Percentiles rank a stretch among this genome's conserved stretches.
phyloP scores from a whole-genome alignment of 2,329 filamentous ascomycete genomes.

The Hypoxylon sp. region DNA sequence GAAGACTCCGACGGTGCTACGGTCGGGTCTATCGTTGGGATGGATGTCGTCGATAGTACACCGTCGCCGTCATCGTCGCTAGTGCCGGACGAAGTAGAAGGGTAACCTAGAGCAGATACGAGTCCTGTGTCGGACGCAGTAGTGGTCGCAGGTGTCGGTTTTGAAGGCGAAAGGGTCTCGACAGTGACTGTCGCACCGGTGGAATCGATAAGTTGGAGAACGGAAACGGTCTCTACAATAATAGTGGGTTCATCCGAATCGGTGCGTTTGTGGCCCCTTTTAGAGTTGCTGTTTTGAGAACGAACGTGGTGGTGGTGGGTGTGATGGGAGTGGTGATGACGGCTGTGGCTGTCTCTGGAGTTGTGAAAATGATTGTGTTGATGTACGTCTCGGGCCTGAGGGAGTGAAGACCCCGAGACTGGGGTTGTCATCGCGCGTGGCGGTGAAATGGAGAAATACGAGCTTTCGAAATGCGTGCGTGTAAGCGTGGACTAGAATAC shows the following conservation, averaged over 20 bases:
- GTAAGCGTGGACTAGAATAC: slow-evolving; percentile 47
- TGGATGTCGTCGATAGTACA: slow-evolving; percentile 32
- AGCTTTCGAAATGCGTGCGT: slow-evolving; percentile 50
- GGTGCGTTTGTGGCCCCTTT: slow-evolving; percentile 41
- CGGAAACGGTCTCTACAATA: slow-evolving; percentile 69
- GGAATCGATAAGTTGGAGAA: slow-evolving; percentile 67
- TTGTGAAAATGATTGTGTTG: slow-evolving; percentile 56
- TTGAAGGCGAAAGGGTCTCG: slow-evolving; percentile 57
- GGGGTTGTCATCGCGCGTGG: slow-evolving; percentile 63
- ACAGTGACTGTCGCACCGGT: slow-evolving; percentile 62
- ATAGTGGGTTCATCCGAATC: slow-evolving; percentile 55
- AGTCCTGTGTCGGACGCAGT: slow-evolving; percentile 33
- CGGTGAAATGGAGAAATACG: slow-evolving; percentile 57
- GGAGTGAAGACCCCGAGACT: slow-evolving; percentile 64
- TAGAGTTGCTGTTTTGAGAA: slow-evolving; percentile 44
- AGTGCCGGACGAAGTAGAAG: slow-evolving; percentile 35
- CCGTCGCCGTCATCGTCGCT: slow-evolving; percentile 46
- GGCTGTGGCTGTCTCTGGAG: slow-evolving; percentile 48
- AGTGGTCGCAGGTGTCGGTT: slow-evolving; percentile 58
- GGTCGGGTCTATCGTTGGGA: slow-evolving; percentile 50
- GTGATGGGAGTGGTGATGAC: slow-evolving; percentile 47
- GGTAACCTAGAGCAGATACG: slow-evolving; percentile 18
- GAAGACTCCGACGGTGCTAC: slow-evolving; percentile 52
- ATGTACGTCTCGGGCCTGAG: slow-evolving; percentile 61
- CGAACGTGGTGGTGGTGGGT: slow-evolving; percentile 54